phyloP scores from a whole-genome alignment of 108 stramenopile genomes.

The Skeletonema potamos region DNA sequence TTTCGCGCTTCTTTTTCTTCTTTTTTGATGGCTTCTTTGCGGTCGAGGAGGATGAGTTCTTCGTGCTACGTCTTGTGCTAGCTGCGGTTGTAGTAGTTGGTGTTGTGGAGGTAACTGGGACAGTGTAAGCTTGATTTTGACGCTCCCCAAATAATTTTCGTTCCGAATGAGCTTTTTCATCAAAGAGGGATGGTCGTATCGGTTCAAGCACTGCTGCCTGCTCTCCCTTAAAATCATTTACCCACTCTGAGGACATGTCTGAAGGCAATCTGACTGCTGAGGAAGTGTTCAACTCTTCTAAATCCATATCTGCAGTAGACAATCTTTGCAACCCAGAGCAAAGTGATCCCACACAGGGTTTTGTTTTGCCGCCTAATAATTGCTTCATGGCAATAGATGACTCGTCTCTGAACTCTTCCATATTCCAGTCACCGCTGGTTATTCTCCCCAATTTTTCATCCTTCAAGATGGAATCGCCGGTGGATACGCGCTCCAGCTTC shows the following conservation, averaged over 20 bases:
- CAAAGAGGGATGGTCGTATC: constrained; percentile 10
- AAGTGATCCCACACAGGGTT: not conserved
- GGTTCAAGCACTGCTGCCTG: not conserved
- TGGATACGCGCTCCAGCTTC: not conserved
- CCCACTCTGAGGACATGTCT: constrained; percentile 33
- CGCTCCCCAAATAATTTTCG: not conserved
- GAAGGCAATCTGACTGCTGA: not conserved
- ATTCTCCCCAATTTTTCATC: not conserved
- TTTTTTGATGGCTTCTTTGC: constrained; percentile 6
- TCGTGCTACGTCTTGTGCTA: not conserved
- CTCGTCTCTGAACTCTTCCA: not conserved
- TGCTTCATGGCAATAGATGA: not conserved
- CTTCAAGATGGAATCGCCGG: not conserved
- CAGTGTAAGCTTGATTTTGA: not conserved
- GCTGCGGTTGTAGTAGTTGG: not conserved
- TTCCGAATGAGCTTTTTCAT: not conserved
- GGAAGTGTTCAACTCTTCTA: not conserved
- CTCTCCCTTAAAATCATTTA: constrained; percentile 8
- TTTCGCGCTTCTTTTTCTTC: constrained; percentile 16
- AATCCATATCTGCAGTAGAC: constrained; percentile 23
- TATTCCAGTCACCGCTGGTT: not conserved
- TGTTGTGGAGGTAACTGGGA: not conserved
- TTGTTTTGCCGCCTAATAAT: not conserved
- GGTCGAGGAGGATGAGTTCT: not conserved
- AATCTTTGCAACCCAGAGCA: constrained; percentile 1